These are phyloP conservation scores for Cadophora malorum DNA, from an alignment of 2,329 filamentous ascomycete genomes.

Conservation along the genomic window DNA sequence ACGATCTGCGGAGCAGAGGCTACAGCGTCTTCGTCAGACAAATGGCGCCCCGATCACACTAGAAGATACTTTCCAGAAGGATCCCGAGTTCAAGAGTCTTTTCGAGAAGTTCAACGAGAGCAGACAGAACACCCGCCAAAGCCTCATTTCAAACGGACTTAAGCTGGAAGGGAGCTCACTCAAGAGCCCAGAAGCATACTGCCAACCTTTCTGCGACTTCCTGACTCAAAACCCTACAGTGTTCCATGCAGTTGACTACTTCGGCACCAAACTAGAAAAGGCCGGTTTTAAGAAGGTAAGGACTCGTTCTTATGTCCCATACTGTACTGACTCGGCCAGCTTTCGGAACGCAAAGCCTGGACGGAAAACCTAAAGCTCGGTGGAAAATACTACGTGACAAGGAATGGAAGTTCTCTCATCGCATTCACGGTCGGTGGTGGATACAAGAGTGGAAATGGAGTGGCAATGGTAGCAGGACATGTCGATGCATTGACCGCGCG, in stretches of 20 bases:
- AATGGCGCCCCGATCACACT: neutral
- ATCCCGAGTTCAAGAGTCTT: slow-evolving; percentile 30
- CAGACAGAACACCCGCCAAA: slow-evolving; percentile 16
- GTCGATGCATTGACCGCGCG: slow-evolving; percentile 91
- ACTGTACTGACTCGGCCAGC: slow-evolving; percentile 50
- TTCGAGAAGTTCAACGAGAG: slow-evolving; percentile 36
- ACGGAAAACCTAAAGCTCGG: slow-evolving; percentile 71
- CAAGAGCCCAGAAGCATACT: slow-evolving; percentile 66
- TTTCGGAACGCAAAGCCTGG: slow-evolving; percentile 85
- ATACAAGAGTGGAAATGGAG: slow-evolving; percentile 84
- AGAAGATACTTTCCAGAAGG: slow-evolving; percentile 10
- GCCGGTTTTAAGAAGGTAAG: slow-evolving; percentile 75
- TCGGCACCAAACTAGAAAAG: slow-evolving; percentile 73
- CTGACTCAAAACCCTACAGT: slow-evolving; percentile 90
- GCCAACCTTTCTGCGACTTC: slow-evolving; percentile 85
- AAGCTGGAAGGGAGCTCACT: slow-evolving; percentile 27
- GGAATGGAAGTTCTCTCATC: slow-evolving; percentile 86
- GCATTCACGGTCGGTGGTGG: slow-evolving; percentile 82
- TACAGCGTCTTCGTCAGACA: neutral
- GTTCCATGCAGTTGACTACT: slow-evolving; percentile 86
- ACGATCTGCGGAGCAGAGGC: slow-evolving; percentile 5
- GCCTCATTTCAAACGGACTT: slow-evolving; percentile 29
- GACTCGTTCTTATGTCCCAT: neutral
- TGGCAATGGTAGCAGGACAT: slow-evolving; percentile 89
- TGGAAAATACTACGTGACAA: slow-evolving; percentile 87